Evolutionary conservation across 192 early-diverging fungal species (phyloP), one percentile per base, ranked within the genome.

Genomic region (Coemansia sp.): DNA sequence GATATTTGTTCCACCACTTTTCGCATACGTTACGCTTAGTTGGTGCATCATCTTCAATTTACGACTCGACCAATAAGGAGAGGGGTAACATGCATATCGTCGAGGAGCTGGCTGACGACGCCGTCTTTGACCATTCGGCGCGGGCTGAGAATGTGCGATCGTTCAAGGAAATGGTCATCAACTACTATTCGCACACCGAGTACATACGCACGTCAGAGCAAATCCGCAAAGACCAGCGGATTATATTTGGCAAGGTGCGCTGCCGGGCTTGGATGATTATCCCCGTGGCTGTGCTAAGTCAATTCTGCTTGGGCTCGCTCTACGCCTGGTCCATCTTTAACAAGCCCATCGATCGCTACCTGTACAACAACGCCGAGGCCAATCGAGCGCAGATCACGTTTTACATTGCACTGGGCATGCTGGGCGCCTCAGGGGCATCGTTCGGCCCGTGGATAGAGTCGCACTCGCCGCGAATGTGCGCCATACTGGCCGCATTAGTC

Each of bases 391-490:
- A 86, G 57, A 87, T 87, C 48, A 90, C 90, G 17, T 93, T 93
- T 77, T 92, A 90, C 68, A 82, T 93, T 69, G 90, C 92, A 9
- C 85, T 93, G 55, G 92, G 88, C 34, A 87, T 89, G 84, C 90
- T 93, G 68, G 91, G 92, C 27, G 62, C 83, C 31, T 86, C 90
- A 8, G 87, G 89, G 32, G 90, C 90, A 21, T 42, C 88, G n/a
- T 84, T 90, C 55, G 92, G 92, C 7, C 92, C 92, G 0, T 93
- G 92, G 92, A 82, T 93, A 59, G 92, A 93, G 74, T 87, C 89
- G 38, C 85, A 87, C 63, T 89, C 89, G 31, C 92, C 92, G 25
- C 84, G 87, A n/a, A 82, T 85, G 75, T 88, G 87, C 46, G 82
- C 89, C 1, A 48, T 88, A 14, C 69, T 92, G 12, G 92, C 89